Percentiles rank a stretch among this genome's conserved stretches.
phyloP scores from a whole-genome alignment of 1,139 yeast genomes.

The Taphrina wiesneri region DNA sequence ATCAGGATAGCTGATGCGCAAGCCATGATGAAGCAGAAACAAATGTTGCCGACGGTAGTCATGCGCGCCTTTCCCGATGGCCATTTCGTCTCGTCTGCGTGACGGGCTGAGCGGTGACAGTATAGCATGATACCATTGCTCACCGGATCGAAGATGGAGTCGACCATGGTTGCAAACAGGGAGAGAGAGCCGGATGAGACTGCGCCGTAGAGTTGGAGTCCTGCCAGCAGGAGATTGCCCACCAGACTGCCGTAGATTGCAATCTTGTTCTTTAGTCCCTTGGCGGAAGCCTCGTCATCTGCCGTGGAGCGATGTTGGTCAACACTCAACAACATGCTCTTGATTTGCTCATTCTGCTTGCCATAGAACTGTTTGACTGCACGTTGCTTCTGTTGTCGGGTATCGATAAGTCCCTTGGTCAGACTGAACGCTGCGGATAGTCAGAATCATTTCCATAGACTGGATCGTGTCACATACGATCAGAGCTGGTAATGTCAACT shows the following conservation, averaged over 20 bases:
- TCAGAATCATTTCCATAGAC: neutral
- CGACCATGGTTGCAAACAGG: slow-evolving; percentile 40
- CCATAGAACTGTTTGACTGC: slow-evolving; percentile 36
- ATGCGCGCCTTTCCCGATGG: slow-evolving; percentile 39
- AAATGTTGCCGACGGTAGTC: slow-evolving; percentile 39
- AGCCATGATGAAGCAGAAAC: slow-evolving; percentile 39
- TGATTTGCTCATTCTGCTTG: slow-evolving; percentile 38
- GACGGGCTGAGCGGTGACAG: slow-evolving; percentile 36
- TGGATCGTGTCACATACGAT: neutral
- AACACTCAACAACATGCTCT: slow-evolving; percentile 37
- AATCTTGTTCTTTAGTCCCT: slow-evolving; percentile 28
- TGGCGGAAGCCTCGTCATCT: slow-evolving; percentile 24
- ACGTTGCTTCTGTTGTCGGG: neutral
- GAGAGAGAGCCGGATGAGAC: slow-evolving; percentile 39
- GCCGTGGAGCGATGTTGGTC: slow-evolving; percentile 38
- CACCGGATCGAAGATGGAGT: slow-evolving; percentile 39
- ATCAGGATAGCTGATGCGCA: slow-evolving; percentile 38
- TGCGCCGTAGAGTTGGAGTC: slow-evolving; percentile 39
- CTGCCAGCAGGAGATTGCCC: slow-evolving; percentile 38
- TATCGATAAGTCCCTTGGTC: slow-evolving; percentile 13
- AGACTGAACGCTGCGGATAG: slow-evolving; percentile 6
- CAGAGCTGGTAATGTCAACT: slow-evolving; percentile 12
- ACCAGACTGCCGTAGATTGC: slow-evolving; percentile 38
- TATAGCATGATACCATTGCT: slow-evolving; percentile 37
- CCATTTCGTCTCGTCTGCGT: slow-evolving; percentile 36